Base-by-base conservation (phyloP, 805 yeast genomes). In the Candida lessepsii region DNA sequence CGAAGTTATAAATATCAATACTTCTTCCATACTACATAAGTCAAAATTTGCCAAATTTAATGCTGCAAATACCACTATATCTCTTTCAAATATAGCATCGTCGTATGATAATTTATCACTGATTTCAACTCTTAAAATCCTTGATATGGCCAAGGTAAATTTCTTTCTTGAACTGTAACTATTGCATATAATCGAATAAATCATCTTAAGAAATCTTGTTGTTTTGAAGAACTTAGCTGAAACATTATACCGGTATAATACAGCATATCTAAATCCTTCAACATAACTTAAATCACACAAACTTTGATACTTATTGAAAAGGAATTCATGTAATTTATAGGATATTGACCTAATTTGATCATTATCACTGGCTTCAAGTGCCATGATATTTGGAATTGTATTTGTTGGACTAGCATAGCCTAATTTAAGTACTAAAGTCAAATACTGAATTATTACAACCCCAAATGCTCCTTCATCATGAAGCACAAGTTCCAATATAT, bases 401-500 rank as follows among this genome's bases (percentile, higher is more conserved):
- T 75, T 51, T 41, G 84, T 73, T 1, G 96, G 96, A 52, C 83
- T 86, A 0, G 84, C 83, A 58, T 77, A 83, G 0, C 95, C 95
- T 39, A 79, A 68, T 20, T 70, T 70, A 8, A 83, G 71, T 17
- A 83, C 75, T 30, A 76, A 57, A 40, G 72, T 77, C 30, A 86
- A 52, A 44, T 80, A 78, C 23, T 70, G 64, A 3, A 81, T 70
- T 0, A 87, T 81, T 1, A 70, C 56, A 20, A 65, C 58, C 1
- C 86, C 75, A 33, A 60, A 61, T 3, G 67, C 71, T 2, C 65
- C 66, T 21, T 76, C 73, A 25, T 71, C 71, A 3, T 55, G 49
- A 0, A 79, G 46, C 40, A 87, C 77, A 13, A 78, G 56, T 2
- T 63, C 58, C 17, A 85, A 59, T 4, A 83, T 69, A 2, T 61